A percentile compares a stretch with the other conserved stretches of the same genome.
Evolutionary conservation across 2,329 filamentous ascomycete species (phyloP).

Genomic region (Leptosphaerulina australis): DNA sequence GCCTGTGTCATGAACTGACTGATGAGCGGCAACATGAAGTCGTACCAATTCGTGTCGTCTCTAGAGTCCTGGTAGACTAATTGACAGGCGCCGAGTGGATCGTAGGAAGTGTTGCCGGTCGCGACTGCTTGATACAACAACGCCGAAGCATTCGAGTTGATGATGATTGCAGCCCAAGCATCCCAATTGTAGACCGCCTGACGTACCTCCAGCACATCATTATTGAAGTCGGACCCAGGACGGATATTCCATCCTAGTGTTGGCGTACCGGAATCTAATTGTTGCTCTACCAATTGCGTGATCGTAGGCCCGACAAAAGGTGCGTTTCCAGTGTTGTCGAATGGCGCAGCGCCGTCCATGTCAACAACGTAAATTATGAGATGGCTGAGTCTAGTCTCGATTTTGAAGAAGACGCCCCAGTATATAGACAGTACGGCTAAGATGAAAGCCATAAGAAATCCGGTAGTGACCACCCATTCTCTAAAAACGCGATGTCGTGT

Average conservation of each 20-base stretch:
- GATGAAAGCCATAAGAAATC: constrained; percentile 62
- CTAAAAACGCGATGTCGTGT: constrained; percentile 49
- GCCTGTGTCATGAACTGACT: constrained; percentile 56
- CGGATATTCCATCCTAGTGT: constrained; percentile 59
- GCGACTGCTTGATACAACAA: constrained; percentile 62
- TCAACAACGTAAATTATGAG: constrained; percentile 64
- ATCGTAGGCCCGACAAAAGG: constrained; percentile 65
- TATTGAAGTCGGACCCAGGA: constrained; percentile 58
- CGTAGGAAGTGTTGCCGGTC: constrained; percentile 63
- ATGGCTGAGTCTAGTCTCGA: constrained; percentile 55
- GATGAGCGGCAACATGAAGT: constrained; percentile 61
- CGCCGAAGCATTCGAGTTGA: constrained; percentile 67
- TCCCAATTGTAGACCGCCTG: constrained; percentile 65
- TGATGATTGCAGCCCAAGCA: constrained; percentile 65
- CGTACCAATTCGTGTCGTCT: constrained; percentile 61
- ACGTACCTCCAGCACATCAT: constrained; percentile 63
- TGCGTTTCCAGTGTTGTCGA: constrained; percentile 48
- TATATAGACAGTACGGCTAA: constrained; percentile 64
- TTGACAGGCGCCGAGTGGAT: constrained; percentile 64
- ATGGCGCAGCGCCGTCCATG: constrained; percentile 65
- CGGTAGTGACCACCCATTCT: constrained; percentile 53
- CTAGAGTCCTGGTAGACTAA: constrained; percentile 62
- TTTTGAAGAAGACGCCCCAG: constrained; percentile 63
- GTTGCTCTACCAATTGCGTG: constrained; percentile 53
- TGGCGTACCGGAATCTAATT: constrained; percentile 48